Percentiles rank a stretch among this genome's conserved stretches.
phyloP scores from a whole-genome alignment of 2,329 filamentous ascomycete genomes.

The Ophiostoma tasmaniense region DNA sequence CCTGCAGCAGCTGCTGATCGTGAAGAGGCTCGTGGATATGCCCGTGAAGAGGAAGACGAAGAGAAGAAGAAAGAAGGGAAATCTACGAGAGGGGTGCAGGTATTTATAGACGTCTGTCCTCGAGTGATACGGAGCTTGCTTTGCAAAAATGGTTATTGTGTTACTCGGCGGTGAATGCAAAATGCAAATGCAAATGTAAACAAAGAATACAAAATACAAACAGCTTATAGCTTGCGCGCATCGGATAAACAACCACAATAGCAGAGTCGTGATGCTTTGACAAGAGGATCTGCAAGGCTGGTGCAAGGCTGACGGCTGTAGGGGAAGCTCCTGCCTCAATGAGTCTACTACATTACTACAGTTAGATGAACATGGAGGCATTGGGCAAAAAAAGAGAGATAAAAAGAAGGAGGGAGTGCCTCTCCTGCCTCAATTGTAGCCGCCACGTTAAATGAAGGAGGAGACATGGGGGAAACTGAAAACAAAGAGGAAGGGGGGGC shows the following conservation, averaged over 20 bases:
- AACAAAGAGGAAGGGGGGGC: not conserved
- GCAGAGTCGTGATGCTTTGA: not conserved
- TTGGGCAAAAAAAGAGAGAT: too few relatives aligned
- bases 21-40: not conserved
- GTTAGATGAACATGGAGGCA: not conserved
- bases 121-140: too few relatives aligned
- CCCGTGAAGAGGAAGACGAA: not conserved
- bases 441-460: too few relatives aligned
- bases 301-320: not conserved
- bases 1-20: slow-evolving; percentile 10
- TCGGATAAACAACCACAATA: not conserved
- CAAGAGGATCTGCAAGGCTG: not conserved
- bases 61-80: not conserved
- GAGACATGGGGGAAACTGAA: too few relatives aligned
- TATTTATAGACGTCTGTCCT: not conserved
- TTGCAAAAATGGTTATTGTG: too few relatives aligned
- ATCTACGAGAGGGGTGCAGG: not conserved
- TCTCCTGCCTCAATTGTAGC: too few relatives aligned
- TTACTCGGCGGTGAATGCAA: too few relatives aligned
- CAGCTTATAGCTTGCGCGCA: not conserved
- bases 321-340: not conserved
- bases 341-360: not conserved
- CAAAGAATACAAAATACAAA: too few relatives aligned
- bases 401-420: too few relatives aligned
- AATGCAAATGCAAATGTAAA: too few relatives aligned